A percentile compares a stretch with the other conserved stretches of the same genome.
Conservation (phyloP, 2,329 filamentous ascomycete species). For the Daldinia sp. region DNA sequence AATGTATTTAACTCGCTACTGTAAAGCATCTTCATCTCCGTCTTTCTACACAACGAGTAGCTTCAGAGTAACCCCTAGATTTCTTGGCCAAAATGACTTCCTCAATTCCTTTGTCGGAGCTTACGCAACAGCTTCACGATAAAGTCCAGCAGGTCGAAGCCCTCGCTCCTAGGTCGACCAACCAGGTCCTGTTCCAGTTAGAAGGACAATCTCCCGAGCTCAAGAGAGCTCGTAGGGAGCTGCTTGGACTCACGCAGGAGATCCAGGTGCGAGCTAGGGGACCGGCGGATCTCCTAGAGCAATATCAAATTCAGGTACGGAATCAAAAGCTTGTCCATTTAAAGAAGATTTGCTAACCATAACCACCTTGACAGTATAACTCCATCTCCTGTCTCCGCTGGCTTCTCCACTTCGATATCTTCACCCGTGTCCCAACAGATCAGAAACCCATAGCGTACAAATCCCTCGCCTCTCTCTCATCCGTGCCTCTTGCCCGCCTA, state of each 20-base stretch:
- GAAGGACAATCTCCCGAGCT: background rate
- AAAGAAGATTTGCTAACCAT: background rate
- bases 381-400: background rate
- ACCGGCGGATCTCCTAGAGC: background rate
- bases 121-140: background rate
- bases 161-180: background rate
- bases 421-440: background rate
- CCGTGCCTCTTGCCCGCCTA: background rate
- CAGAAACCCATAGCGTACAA: background rate
- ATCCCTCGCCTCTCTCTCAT: background rate
- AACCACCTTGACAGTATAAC: background rate
- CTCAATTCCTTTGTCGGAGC: background rate
- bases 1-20: background rate
- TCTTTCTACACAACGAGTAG: background rate
- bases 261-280: background rate
- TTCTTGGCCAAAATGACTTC: background rate
- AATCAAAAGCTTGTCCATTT: background rate
- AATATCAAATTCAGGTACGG: background rate
- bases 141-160: background rate
- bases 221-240: background rate
- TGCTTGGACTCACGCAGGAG: background rate
- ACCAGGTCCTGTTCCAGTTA: background rate
- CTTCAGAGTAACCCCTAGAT: background rate
- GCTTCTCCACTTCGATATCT: background rate
- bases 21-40: background rate